Evolutionary conservation across 1,284 basidiomycete genomes (phyloP), one percentile per base, ranked within the genome.

Genomic region (Austroboletus olivaceoglutinosus): DNA sequence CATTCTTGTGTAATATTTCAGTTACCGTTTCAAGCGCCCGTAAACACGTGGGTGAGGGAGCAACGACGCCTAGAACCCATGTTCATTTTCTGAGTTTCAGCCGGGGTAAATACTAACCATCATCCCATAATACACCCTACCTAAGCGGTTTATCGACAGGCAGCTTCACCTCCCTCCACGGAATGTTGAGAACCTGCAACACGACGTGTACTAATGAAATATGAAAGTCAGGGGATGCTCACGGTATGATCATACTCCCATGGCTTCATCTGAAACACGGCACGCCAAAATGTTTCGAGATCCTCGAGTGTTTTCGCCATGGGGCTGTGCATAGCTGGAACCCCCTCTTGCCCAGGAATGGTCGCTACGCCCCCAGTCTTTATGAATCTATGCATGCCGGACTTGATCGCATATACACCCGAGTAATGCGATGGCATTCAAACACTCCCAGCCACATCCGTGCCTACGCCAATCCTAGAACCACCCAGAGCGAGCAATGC

Each of bases 341-440:
- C 62, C 7, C 76, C 78, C 49, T 85, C 80, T 53, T 85, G 74
- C 1, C 86, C 87, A 27, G 70, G 68, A 47, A 78, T 69, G 18
- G 72, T 69, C 11, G 74, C 68, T 45, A 49, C 58, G 52, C 70
- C 73, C 1, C 82, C 82, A 36, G 69, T 69, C 21, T 63, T 68
- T 1, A 82, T 77, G 61, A 83, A 81, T 41, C 85, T 68, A 11
- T 78, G 70, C 51, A 70, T 62, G 53, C 77, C 82, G 8, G 85
- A 80, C 64, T 88, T 90, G 58, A 91, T 70, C 42, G 82, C 74
- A 67, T 82, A 90, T 19, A 76, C 59, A 10, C 80, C 78, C 50
- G 84, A 87, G 59, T 85, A 91, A 52, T 83, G 82, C 1, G 89
- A 81, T 0, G 92, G 92, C 39, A 86, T 85, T 23, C 92, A 77